These are phyloP conservation scores for Immersiporthe knoxdaviesiana DNA, from an alignment of 2,329 filamentous ascomycete genomes.

Conservation along the genomic window DNA sequence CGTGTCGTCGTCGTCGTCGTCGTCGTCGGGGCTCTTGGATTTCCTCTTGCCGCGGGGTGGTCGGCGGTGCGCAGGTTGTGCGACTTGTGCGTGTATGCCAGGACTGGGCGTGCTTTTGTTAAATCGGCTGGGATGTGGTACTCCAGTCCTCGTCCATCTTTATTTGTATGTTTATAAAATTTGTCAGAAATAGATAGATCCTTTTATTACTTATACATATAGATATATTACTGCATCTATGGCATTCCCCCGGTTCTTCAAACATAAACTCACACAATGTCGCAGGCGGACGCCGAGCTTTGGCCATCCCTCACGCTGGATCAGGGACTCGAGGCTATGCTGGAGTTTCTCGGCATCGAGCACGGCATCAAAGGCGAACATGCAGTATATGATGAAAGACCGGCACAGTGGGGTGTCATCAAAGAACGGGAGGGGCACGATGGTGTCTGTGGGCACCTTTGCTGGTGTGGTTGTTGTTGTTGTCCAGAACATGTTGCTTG, in stretches of 20 bases:
- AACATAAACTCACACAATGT: conserved; percentile 29
- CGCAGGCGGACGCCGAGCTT: conserved; percentile 36
- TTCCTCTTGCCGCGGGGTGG: conserved; percentile 40
- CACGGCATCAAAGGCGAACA: conserved; percentile 37
- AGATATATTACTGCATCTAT: too few species aligned
- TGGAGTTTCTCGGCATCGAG: conserved; percentile 34
- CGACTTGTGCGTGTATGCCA: conserved; percentile 40
- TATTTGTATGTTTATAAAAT: too few species aligned
- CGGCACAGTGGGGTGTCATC: conserved; percentile 35
- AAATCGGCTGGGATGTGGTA: conserved; percentile 46
- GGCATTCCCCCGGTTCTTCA: conserved; percentile 7
- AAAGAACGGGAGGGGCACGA: conserved; percentile 35
- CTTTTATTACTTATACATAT: too few species aligned
- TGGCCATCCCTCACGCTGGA: conserved; percentile 33
- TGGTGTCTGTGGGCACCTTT: conserved; percentile 12
- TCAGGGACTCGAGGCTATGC: conserved; percentile 21
- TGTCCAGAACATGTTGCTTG: background rate
- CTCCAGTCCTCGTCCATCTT: conserved; percentile 40
- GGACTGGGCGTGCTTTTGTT: conserved; percentile 39
- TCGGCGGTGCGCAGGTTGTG: conserved; percentile 38
- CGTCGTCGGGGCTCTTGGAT: conserved; percentile 35
- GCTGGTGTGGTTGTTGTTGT: background rate
- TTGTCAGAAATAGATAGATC: too few species aligned
- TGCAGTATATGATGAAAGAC: conserved; percentile 33
- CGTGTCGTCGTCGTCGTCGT: conserved; percentile 32